Evolutionary conservation across 1,284 basidiomycete genomes (phyloP).

Genomic region (Leccinum subspadiceum): DNA sequence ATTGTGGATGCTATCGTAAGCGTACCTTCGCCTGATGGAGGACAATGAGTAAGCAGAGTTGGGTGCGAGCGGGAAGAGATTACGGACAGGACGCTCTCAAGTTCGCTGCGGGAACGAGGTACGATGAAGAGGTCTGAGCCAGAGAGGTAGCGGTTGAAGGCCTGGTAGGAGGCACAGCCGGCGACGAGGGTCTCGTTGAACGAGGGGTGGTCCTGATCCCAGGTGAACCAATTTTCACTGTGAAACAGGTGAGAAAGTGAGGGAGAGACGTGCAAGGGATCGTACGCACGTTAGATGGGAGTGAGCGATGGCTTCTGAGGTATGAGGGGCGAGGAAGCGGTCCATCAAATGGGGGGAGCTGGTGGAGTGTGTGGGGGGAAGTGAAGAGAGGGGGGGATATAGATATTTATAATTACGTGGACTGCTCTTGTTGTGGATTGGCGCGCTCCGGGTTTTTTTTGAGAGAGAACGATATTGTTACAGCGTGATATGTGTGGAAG

Average conservation of each 20-base stretch:
- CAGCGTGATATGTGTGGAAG: not conserved
- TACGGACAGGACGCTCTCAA: constrained; percentile 70
- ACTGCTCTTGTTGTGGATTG: constrained; percentile 10
- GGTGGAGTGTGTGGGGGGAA: not conserved
- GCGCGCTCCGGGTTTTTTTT: constrained; percentile 1
- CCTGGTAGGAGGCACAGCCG: constrained; percentile 62
- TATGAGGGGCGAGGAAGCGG: constrained; percentile 67
- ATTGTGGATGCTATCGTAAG: constrained; percentile 77
- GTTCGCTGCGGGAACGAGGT: constrained; percentile 59
- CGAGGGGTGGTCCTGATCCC: constrained; percentile 67
- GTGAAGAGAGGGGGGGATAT: constrained; percentile 2
- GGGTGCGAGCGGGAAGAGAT: not conserved
- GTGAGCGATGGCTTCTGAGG: constrained; percentile 72
- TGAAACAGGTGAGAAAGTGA: constrained; percentile 6
- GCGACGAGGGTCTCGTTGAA: constrained; percentile 72
- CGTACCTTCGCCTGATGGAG: constrained; percentile 59
- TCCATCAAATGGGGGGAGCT: constrained; percentile 44
- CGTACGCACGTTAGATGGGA: constrained; percentile 59
- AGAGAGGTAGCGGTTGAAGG: constrained; percentile 57
- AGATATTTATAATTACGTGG: constrained; percentile 9
- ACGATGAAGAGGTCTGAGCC: constrained; percentile 68
- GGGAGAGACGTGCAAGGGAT: not conserved
- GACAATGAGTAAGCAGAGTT: constrained; percentile 6
- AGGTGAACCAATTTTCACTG: constrained; percentile 65
- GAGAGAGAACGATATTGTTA: not conserved